Percentiles rank a stretch among this genome's conserved stretches.
Evolutionary conservation across 2,329 filamentous ascomycete genomes (phyloP).

Genomic region (Fusarium sp.): DNA sequence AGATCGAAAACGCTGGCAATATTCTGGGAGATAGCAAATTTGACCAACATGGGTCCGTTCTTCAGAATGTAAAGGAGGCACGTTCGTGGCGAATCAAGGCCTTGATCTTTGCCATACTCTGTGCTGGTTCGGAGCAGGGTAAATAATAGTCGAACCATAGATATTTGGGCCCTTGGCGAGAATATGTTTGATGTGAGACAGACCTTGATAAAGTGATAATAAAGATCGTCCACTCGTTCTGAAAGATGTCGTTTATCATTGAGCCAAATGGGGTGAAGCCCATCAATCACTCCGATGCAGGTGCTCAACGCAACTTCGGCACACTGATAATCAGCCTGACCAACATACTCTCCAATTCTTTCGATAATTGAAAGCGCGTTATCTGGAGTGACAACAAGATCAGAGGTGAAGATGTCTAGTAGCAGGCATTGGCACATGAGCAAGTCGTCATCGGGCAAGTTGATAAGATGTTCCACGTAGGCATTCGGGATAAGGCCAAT

Average conservation of each 20-base stretch:
- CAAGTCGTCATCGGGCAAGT: conserved; percentile 65
- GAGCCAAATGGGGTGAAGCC: conserved; percentile 73
- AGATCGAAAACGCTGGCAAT: conserved; percentile 82
- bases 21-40: conserved; percentile 77
- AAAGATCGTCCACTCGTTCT: conserved; percentile 79
- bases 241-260: conserved; percentile 70
- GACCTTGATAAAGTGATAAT: conserved; percentile 78
- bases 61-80: conserved; percentile 80
- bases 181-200: conserved; percentile 76
- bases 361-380: conserved; percentile 63
- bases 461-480: conserved; percentile 64
- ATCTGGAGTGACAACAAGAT: conserved; percentile 62
- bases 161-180: conserved; percentile 76
- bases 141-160: conserved; percentile 76
- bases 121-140: conserved; percentile 75
- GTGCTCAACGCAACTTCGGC: conserved; percentile 79
- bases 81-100: conserved; percentile 72
- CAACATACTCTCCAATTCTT: conserved; percentile 64
- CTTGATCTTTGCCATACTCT: conserved; percentile 72
- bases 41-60: conserved; percentile 75
- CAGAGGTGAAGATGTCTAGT: conserved; percentile 65
- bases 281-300: conserved; percentile 76
- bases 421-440: conserved; percentile 64
- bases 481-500: conserved; percentile 62
- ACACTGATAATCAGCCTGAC: conserved; percentile 72